Conservation (phyloP, 495 filamentous ascomycete genomes). For the Lepraria neglecta region DNA sequence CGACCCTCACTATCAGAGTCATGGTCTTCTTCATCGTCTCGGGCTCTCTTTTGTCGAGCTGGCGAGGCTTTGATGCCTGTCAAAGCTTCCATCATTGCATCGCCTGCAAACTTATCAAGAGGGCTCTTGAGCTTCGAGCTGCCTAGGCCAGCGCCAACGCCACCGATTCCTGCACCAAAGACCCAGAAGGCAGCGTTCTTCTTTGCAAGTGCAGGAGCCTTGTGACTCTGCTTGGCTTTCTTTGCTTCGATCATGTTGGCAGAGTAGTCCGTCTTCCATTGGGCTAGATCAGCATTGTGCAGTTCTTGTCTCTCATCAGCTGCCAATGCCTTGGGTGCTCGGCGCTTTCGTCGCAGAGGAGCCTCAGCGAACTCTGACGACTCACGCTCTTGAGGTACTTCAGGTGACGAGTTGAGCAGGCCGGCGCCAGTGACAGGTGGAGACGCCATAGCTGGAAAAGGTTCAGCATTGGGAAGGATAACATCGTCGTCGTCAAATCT, state of each 20-base stretch:
- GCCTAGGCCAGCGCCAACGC: slow-evolving; percentile 48
- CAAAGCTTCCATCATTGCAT: slow-evolving; percentile 43
- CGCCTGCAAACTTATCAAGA: slow-evolving; percentile 51
- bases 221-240: slow-evolving; percentile 41
- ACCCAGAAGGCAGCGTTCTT: slow-evolving; percentile 52
- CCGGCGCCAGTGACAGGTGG: slow-evolving; percentile 19
- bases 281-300: slow-evolving; percentile 47
- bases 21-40: slow-evolving; percentile 34
- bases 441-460: slow-evolving; percentile 26
- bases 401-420: slow-evolving; percentile 18
- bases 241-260: slow-evolving; percentile 44
- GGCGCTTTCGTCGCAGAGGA: slow-evolving; percentile 20
- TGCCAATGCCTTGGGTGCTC: slow-evolving; percentile 22
- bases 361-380: slow-evolving; percentile 28
- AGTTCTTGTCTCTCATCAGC: slow-evolving; percentile 44
- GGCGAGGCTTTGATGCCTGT: slow-evolving; percentile 28
- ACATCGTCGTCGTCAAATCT: slow-evolving; percentile 31
- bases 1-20: slow-evolving; percentile 35
- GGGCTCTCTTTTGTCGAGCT: slow-evolving; percentile 39
- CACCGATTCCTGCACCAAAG: slow-evolving; percentile 49
- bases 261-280: slow-evolving; percentile 57
- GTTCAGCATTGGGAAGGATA: slow-evolving; percentile 31
- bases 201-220: slow-evolving; percentile 40
- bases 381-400: slow-evolving; percentile 21
- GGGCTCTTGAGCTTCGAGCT: slow-evolving; percentile 37